A percentile compares a stretch with the other conserved stretches of the same genome.
Conservation (phyloP, 192 early-diverging fungal genomes). For the Rhizophagus prolifer region DNA sequence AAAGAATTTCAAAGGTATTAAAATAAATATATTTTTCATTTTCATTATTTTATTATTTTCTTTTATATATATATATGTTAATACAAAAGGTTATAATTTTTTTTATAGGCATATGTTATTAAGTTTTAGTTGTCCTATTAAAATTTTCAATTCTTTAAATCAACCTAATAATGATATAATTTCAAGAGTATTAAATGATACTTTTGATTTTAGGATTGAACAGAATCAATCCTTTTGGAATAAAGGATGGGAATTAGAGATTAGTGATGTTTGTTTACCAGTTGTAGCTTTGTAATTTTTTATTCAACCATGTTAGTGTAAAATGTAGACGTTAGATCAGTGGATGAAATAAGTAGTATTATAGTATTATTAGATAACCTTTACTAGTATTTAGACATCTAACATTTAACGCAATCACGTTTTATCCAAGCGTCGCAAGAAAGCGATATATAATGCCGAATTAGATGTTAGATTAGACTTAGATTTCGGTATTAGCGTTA, state of each 20-base stretch:
- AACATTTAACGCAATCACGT: no score
- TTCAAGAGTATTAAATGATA: neutral
- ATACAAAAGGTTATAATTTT: no score
- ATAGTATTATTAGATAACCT: no score
- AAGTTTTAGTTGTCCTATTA: neutral
- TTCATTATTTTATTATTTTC: neutral
- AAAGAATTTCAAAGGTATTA: neutral
- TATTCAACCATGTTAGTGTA: no score
- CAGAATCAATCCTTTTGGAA: neutral
- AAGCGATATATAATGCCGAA: no score
- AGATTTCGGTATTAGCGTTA: no score
- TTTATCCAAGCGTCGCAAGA: no score
- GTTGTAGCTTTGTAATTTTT: neutral
- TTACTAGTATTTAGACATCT: no score
- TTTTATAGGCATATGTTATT: conserved; percentile 10
- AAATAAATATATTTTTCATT: neutral
- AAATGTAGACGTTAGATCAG: no score
- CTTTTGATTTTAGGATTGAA: neutral
- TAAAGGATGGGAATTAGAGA: neutral
- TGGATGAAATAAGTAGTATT: no score
- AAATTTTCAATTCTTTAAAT: neutral
- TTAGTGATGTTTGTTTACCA: conserved; percentile 9
- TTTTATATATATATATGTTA: no score
- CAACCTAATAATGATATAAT: neutral
- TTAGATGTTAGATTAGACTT: no score